Evolutionary conservation across 768 basidiomycete genomes (phyloP).

Genomic region (Pleurotus tuoliensis): DNA sequence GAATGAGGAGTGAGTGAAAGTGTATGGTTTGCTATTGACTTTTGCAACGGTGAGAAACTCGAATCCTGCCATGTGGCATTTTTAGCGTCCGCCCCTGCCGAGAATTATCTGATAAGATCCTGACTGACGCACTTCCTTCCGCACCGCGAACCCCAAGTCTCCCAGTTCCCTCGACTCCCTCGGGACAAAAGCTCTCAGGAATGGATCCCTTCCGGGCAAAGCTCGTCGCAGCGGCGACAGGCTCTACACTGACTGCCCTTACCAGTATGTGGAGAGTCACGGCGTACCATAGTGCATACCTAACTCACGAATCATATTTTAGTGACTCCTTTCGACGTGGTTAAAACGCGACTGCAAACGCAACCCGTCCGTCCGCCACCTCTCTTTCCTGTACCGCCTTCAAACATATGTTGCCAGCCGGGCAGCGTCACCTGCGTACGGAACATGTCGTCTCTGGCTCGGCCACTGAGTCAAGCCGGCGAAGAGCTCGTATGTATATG

Average conservation of each 20-base stretch:
- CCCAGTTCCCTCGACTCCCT: constrained; percentile 9
- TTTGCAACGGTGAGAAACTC: not conserved
- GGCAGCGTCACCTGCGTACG: constrained; percentile 56
- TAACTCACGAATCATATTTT: constrained; percentile 8
- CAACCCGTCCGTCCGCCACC: constrained; percentile 57
- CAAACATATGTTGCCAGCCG: constrained; percentile 70
- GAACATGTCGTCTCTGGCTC: constrained; percentile 71
- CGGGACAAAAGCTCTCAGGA: constrained; percentile 10
- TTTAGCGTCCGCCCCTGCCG: not conserved
- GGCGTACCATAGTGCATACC: not conserved
- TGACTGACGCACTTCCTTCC: not conserved
- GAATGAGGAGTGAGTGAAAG: not conserved
- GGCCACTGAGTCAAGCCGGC: constrained; percentile 36
- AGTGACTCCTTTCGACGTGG: constrained; percentile 99
- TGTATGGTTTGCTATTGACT: not conserved
- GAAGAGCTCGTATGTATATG: constrained; percentile 77
- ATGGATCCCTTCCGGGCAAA: constrained; percentile 82
- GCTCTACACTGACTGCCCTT: constrained; percentile 76
- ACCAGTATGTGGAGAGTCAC: constrained; percentile 53
- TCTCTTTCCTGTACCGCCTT: constrained; percentile 50
- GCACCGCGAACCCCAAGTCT: constrained; percentile 6
- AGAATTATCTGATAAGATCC: constrained; percentile 31
- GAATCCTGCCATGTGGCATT: not conserved
- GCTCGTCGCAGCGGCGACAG: constrained; percentile 73
- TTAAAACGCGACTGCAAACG: constrained; percentile 95